These are phyloP conservation scores for Sphagnum magellanicum DNA, from an alignment of 228 moss, liverwort and hornwort genomes.

Conservation along the genomic window DNA sequence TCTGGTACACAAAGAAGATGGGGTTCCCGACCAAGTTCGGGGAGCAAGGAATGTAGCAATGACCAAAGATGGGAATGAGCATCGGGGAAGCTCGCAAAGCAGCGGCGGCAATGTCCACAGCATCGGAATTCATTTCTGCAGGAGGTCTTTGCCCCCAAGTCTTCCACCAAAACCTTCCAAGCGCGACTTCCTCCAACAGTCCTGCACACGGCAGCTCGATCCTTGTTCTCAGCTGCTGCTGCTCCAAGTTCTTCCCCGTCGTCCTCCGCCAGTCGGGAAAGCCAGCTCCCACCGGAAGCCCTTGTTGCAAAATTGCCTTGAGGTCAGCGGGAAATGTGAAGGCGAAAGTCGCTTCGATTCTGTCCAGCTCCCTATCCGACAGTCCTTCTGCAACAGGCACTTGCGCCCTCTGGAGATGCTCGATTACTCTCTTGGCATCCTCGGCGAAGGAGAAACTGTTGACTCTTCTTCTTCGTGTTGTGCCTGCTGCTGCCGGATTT, in stretches of 20 bases:
- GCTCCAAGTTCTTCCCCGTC: constrained; percentile 8
- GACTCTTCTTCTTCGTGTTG: constrained; percentile 5
- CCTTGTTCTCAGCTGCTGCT: constrained; percentile 33
- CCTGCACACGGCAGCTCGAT: constrained; percentile 42
- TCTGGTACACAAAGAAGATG: constrained; percentile 35
- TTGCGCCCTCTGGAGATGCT: constrained; percentile 31
- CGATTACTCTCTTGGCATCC: constrained; percentile 36
- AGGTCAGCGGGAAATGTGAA: constrained; percentile 49
- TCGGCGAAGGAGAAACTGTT: constrained; percentile 35
- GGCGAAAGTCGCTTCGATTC: constrained; percentile 36
- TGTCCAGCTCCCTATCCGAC: constrained; percentile 41
- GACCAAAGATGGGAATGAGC: constrained; percentile 43
- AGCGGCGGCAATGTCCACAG: constrained; percentile 21
- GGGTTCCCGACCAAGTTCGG: constrained; percentile 55
- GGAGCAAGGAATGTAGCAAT: constrained; percentile 42
- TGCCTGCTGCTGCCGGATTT: constrained; percentile 20
- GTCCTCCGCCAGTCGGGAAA: constrained; percentile 55
- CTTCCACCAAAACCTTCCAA: constrained; percentile 43
- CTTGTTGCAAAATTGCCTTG: constrained; percentile 39
- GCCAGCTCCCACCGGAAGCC: constrained; percentile 37
- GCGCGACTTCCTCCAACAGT: constrained; percentile 39
- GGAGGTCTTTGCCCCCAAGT: constrained; percentile 43
- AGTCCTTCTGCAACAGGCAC: constrained; percentile 41
- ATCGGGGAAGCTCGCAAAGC: constrained; percentile 27
- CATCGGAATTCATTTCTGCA: constrained; percentile 17